phyloP scores from a whole-genome alignment of 169 alveolate species.

The Plasmodium chabaudi region DNA sequence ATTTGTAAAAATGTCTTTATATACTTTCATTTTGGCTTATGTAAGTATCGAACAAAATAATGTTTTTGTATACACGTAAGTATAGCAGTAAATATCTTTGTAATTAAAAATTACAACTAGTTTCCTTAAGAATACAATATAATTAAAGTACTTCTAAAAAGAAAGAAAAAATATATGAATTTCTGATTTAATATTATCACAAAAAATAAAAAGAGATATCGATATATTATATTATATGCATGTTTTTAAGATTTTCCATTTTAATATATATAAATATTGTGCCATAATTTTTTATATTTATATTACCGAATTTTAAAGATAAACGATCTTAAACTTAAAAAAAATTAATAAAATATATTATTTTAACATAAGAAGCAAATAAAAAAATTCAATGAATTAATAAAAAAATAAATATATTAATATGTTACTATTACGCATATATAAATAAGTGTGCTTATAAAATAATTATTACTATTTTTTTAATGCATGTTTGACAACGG shows the following conservation, averaged over 20 bases:
- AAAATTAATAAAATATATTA: not conserved
- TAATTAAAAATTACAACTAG: conserved; percentile 8
- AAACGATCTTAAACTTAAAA: conserved; percentile 10
- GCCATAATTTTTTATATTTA: conserved; percentile 1
- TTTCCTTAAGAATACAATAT: conserved; percentile 25
- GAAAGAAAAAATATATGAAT: not conserved
- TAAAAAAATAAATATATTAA: conserved; percentile 10
- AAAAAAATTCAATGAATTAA: not conserved
- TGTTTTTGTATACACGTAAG: not conserved
- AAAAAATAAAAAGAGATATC: not conserved
- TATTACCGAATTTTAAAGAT: conserved; percentile 10
- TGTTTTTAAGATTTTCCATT: not conserved
- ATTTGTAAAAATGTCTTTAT: conserved; percentile 91
- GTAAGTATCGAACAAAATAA: not conserved
- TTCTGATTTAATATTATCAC: not conserved
- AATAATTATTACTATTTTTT: conserved; percentile 8
- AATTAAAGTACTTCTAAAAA: conserved; percentile 5
- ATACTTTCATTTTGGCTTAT: conserved; percentile 86
- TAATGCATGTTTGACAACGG: not conserved
- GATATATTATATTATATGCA: not conserved
- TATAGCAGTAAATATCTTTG: conserved; percentile 8
- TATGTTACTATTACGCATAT: conserved; percentile 1
- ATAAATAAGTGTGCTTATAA: conserved; percentile 12
- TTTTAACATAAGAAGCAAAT: not conserved
- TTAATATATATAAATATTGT: conserved; percentile 14